Evolutionary conservation across 345 rosid genomes (phyloP), one percentile per base, ranked within the genome.

Genomic region (Gossypium turneri): DNA sequence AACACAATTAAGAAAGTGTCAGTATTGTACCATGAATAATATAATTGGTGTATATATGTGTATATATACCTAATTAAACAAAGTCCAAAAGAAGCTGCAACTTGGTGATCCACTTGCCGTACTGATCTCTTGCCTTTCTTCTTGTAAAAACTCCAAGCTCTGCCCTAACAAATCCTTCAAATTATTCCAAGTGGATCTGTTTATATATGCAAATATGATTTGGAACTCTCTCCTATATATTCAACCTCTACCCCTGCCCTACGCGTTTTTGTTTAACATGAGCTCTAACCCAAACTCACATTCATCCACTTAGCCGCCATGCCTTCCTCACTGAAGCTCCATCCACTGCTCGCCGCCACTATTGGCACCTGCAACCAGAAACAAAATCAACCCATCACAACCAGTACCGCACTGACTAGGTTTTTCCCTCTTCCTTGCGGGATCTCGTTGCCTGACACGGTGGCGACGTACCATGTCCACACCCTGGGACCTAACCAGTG

Each of bases 51-150:
- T 34, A 34, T 4, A 34, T 34, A 64, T 55, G 66, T 48, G 52
- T 19, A 20, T 57, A 57, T 22, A 10, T 22, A 57, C 62, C 62
- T 57, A 57, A 57, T 57, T 44, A 80, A 79, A 77, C 78, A 7
- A 78, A 75, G 88, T 89, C 97, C 89, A 89, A 85, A 85, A 63
- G 64, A 79, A 74, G 51, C 48, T 77, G 90, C 97, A 91, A 91
- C 85, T 91, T 87, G 97, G 79, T 43, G 34, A 84, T 76, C 94
- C 91, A 89, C 90, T 91, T 91, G 94, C 90, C 41, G 72, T 55
- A 70, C 69, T 81, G 79, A 72, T 59, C 38, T 59, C 64, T 59
- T 59, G 41, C 8, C 25, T 59, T 59, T 59, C 63, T 60, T n/a
- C 45, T 19, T 60, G 41, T 59, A n/a, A 59, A 60, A 61, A 38